phyloP scores from a whole-genome alignment of 768 basidiomycete genomes.

The Trametes maxima region DNA sequence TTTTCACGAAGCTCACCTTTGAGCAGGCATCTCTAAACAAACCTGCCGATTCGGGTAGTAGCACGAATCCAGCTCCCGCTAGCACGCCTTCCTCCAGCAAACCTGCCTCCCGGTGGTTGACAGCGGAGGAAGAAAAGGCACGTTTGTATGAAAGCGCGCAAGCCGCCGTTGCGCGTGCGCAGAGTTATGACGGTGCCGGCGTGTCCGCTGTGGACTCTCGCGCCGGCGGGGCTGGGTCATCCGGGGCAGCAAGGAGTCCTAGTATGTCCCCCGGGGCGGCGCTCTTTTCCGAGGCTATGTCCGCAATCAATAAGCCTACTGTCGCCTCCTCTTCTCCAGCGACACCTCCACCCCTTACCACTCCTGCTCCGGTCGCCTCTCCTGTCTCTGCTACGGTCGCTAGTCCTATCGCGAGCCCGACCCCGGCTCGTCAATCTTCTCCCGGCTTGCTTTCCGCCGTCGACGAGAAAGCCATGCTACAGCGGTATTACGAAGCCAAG shows the following conservation, averaged over 20 bases:
- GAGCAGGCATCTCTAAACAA: not conserved
- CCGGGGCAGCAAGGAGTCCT: not conserved
- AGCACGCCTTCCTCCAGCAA: slow-evolving; percentile 17
- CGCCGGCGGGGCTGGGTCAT: slow-evolving; percentile 28
- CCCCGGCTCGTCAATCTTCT: slow-evolving; percentile 25
- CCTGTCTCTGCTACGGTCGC: not conserved
- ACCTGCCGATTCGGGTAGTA: not conserved
- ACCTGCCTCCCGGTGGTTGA: slow-evolving; percentile 48
- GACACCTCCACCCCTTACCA: slow-evolving; percentile 19
- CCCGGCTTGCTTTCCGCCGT: slow-evolving; percentile 51
- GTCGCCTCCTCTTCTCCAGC: not conserved
- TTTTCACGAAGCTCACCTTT: not conserved
- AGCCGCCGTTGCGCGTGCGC: slow-evolving; percentile 61
- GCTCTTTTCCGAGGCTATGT: slow-evolving; percentile 49
- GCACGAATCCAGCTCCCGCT: not conserved
- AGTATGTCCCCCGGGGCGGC: slow-evolving; percentile 44
- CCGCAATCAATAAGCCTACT: slow-evolving; percentile 36
- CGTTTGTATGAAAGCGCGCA: slow-evolving; percentile 71
- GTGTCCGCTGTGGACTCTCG: slow-evolving; percentile 7
- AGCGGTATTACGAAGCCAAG: slow-evolving; percentile 70
- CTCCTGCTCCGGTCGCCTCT: slow-evolving; percentile 1
- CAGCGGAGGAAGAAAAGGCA: slow-evolving; percentile 78
- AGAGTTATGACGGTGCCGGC: slow-evolving; percentile 42
- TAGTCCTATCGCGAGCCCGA: not conserved
- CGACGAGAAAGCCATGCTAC: slow-evolving; percentile 74